Base-by-base conservation (phyloP, 345 rosid species). In the Nasturtium officinale region DNA sequence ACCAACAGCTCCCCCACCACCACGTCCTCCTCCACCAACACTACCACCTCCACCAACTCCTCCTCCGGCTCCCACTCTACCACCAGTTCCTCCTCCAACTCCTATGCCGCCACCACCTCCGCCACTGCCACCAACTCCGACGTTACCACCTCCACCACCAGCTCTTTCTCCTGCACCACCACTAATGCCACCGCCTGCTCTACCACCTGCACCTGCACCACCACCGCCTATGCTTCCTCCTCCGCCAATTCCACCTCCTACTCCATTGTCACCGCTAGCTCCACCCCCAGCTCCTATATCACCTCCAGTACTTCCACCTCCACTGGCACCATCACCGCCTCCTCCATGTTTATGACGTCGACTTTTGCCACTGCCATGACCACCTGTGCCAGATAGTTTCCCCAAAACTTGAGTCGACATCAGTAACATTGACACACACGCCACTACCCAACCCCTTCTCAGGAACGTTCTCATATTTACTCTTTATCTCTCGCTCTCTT, bases 401-500 rank as follows among this genome's bases (percentile, higher is more conserved):
- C 70, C 79, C 11, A 76, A 63, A 38, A 62, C 79, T 43, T 61
- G 75, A 40, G 45, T 35, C 23, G 60, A 68, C 45, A 61, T 46
- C 6, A 21, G 7, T 57, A 59, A 35, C 74, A 61, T 4, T 61
- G 43, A 69, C 23, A 62, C 59, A 55, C 57, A 68, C 18, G 60
- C 79, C 70, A 62, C 33, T 23, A 62, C 35, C 78, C 54, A 57
- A 66, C 52, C 81, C 69, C 48, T 63, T 48, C 50, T 78, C 81
- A 57, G 28, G 37, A 67, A 37, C 46, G 30, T 48, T 16, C 47
- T 73, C 78, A 75, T 75, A n/a, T 26, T 17, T 28, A 65, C 23
- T 23, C 15, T 48, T 37, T 40, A 2, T 37, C n/a, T 62, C 5
- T 12, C 64, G 23, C 18, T 50, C 16, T 65, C 30, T n/a, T 52